A percentile compares a stretch with the other conserved stretches of the same genome.
Conservation (phyloP, 306 rosid genomes). For the Lotus japonicus region DNA sequence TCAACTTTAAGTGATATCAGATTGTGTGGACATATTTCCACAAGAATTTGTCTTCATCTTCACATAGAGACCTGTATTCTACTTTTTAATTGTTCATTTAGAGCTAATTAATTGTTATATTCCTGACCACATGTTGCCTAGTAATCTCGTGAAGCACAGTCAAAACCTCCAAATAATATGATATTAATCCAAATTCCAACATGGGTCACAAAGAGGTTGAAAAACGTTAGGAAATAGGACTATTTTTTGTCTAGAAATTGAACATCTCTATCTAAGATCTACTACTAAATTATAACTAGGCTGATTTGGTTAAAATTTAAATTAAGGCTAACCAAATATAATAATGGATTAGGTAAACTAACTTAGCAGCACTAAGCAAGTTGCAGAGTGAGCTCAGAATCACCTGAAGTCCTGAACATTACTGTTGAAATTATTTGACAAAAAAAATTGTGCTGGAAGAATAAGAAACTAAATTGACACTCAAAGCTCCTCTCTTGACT, state of each 20-base stretch:
- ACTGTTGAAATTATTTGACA: constrained; percentile 4
- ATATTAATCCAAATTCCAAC: background rate
- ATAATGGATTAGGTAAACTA: background rate
- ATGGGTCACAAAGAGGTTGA: background rate
- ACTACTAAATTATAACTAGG: background rate
- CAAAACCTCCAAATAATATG: background rate
- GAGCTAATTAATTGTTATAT: background rate
- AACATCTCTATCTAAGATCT: background rate
- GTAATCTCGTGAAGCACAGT: constrained; percentile 12
- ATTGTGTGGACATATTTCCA: too few species aligned
- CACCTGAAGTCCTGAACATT: too few species aligned
- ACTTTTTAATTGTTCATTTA: background rate
- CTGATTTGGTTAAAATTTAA: background rate
- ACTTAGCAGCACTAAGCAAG: background rate
- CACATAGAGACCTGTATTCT: too few species aligned
- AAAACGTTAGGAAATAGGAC: background rate
- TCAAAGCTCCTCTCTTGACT: background rate
- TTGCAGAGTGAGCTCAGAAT: background rate
- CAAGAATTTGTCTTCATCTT: too few species aligned
- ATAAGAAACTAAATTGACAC: constrained; percentile 10
- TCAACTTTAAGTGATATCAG: too few species aligned
- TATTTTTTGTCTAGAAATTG: background rate
- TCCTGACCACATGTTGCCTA: background rate
- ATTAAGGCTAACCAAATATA: background rate
- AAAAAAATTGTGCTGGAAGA: background rate